Evolutionary conservation across 176 grass and related monocot genomes (phyloP), one percentile per base, ranked within the genome.

Genomic region (Thinopyrum elongatum): DNA sequence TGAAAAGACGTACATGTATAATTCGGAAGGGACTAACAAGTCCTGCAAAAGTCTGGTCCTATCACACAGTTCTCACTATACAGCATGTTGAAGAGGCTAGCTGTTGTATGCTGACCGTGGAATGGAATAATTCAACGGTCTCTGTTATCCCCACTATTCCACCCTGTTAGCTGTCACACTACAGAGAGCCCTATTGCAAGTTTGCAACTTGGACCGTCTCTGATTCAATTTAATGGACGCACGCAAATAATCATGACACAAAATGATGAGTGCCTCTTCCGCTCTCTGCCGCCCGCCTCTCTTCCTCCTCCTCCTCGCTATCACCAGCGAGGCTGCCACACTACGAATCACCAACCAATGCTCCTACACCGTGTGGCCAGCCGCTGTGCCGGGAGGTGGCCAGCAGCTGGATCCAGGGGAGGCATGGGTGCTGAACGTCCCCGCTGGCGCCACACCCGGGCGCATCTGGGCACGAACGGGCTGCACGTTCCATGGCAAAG

Each of bases 341-440:
- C 11, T 89, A 1, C 74, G 1, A 67, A 66, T 89, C 85, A 66
- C 49, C 67, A 91, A 91, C 75, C 58, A n/a, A 73, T 91, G 86
- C 74, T 36, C 65, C 79, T 83, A 38, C 83, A 92, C 86, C 22
- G 35, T 89, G 79, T 92, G 90, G 90, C 78, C 86, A 2, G 83
- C 86, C 3, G 74, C 86, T 13, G 0, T 60, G 34, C 79, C 90
- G 0, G 59, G 68, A 8, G 77, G 87, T 1, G 76, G 87, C 31
- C 0, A 0, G 58, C 17, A 30, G 67, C 82, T 89, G 6, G 4
- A 84, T 0, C 76, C 87, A 0, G 82, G 76, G 6, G 3, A 26
- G 15, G 6, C 57, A 0, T 85, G 87, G 82, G 4, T 1, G 12
- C 5, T 85, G 25, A 1, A 74, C 3, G 7, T 85, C 33, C 33